Conservation (phyloP, 2,329 filamentous ascomycete species). For the Trichoderma koningii region DNA sequence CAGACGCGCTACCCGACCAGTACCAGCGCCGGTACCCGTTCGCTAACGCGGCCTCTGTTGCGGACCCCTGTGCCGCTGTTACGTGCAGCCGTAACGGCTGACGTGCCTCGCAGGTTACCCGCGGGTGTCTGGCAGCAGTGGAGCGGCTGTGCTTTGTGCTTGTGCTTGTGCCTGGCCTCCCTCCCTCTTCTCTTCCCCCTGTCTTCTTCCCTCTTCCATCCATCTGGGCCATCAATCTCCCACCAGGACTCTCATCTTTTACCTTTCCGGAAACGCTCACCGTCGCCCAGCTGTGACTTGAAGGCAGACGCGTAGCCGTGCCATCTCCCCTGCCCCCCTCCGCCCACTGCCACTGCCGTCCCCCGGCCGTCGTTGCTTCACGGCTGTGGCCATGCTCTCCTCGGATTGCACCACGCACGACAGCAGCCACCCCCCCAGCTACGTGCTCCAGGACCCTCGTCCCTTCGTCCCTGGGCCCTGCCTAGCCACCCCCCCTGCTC, state of each 20-base stretch:
- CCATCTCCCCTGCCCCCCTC: not conserved
- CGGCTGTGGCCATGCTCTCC: conserved; percentile 11
- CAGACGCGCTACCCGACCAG: too few relatives aligned
- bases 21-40: not conserved
- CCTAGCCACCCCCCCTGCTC: conserved; percentile 11
- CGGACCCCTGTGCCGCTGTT: not conserved
- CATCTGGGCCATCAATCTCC: not conserved
- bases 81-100: not conserved
- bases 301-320: not conserved
- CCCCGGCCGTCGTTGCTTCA: conserved; percentile 11
- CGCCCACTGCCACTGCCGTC: not conserved
- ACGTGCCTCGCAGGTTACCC: conserved; percentile 5
- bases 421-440: not conserved
- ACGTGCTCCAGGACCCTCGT: not conserved
- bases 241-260: too few relatives aligned
- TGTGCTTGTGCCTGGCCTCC: not conserved
- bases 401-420: not conserved
- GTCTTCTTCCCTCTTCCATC: not conserved
- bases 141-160: conserved; percentile 13
- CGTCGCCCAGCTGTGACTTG: conserved; percentile 7
- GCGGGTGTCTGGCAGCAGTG: not conserved
- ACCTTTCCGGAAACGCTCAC: conserved; percentile 14
- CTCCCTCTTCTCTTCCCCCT: too few relatives aligned
- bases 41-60: not conserved
- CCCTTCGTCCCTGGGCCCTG: not conserved